Evolutionary conservation across 805 yeast genomes (phyloP).

Genomic region (Wickerhamomyces strasburgensis): DNA sequence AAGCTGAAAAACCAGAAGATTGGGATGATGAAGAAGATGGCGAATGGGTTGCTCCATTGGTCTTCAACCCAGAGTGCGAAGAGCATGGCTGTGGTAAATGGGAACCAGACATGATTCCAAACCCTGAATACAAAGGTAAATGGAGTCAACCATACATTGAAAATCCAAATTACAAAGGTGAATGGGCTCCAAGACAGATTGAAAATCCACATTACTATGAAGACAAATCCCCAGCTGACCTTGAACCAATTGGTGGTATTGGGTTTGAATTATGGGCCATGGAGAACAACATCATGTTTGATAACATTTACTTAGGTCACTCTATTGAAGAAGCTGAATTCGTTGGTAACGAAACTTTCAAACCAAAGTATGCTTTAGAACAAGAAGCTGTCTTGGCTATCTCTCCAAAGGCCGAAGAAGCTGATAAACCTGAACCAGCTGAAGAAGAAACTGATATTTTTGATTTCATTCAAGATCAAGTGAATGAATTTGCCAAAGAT

Average conservation of each 20-base stretch:
- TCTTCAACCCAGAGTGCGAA: constrained; percentile 71
- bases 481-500: constrained; percentile 18
- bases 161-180: constrained; percentile 78
- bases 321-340: constrained; percentile 78
- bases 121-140: constrained; percentile 70
- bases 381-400: constrained; percentile 22
- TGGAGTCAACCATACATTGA: constrained; percentile 66
- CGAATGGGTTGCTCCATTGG: constrained; percentile 67
- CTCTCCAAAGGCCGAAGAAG: not conserved
- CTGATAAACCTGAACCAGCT: not conserved
- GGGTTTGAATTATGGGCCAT: constrained; percentile 92
- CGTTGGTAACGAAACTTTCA: constrained; percentile 73
- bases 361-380: constrained; percentile 50
- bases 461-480: constrained; percentile 16
- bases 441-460: constrained; percentile 13
- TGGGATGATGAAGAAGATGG: constrained; percentile 95
- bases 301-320: constrained; percentile 83
- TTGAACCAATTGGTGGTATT: constrained; percentile 68
- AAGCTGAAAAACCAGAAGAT: constrained; percentile 59
- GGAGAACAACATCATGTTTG: constrained; percentile 68
- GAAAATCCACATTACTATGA: constrained; percentile 67
- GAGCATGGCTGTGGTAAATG: constrained; percentile 77
- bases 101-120: constrained; percentile 61
- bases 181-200: constrained; percentile 64
- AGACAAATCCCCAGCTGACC: constrained; percentile 51